Percentiles rank a stretch among this genome's conserved stretches.
Evolutionary conservation across 768 basidiomycete species (phyloP).

Genomic region (Trametes meyenii): DNA sequence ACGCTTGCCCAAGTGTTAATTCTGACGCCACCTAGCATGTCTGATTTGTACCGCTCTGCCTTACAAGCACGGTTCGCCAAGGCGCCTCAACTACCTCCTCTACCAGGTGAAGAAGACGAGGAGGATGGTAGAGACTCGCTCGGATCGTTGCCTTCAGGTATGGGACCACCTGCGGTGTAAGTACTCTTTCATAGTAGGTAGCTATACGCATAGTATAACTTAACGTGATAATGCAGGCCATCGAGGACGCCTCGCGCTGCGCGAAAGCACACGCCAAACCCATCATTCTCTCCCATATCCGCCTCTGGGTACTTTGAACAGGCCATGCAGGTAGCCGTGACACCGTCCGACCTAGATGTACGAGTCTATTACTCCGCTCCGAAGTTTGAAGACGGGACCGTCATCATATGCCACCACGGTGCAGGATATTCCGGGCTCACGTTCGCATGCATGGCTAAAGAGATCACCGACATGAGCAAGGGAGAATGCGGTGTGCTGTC

Average conservation of each 20-base stretch:
- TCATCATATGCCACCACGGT: conserved; percentile 94
- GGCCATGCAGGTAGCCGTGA: conserved; percentile 76
- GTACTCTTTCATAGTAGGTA: conserved; percentile 28
- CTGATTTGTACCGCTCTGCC: conserved; percentile 74
- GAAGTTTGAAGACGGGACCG: conserved; percentile 52
- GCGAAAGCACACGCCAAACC: conserved; percentile 49
- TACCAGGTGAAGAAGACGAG: conserved; percentile 49
- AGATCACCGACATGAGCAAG: conserved; percentile 58
- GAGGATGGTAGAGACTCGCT: conserved; percentile 61
- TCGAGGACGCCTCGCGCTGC: conserved; percentile 21
- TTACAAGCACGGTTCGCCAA: conserved; percentile 75
- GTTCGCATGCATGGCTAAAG: conserved; percentile 90
- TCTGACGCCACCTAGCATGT: conserved; percentile 46
- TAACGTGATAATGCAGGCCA: conserved; percentile 10
- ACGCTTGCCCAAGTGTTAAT: not conserved
- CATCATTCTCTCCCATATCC: conserved; percentile 76
- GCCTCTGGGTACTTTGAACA: conserved; percentile 76
- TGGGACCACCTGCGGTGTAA: conserved; percentile 68
- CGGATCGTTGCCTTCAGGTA: conserved; percentile 56
- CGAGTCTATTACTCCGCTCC: conserved; percentile 87
- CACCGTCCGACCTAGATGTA: conserved; percentile 61
- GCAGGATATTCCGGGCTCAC: conserved; percentile 90
- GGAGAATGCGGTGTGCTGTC: conserved; percentile 83
- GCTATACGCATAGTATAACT: not conserved
- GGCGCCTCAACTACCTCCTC: conserved; percentile 60